These are phyloP conservation scores for Tylopilus intermedius DNA, from an alignment of 768 basidiomycete genomes.

Conservation along the genomic window DNA sequence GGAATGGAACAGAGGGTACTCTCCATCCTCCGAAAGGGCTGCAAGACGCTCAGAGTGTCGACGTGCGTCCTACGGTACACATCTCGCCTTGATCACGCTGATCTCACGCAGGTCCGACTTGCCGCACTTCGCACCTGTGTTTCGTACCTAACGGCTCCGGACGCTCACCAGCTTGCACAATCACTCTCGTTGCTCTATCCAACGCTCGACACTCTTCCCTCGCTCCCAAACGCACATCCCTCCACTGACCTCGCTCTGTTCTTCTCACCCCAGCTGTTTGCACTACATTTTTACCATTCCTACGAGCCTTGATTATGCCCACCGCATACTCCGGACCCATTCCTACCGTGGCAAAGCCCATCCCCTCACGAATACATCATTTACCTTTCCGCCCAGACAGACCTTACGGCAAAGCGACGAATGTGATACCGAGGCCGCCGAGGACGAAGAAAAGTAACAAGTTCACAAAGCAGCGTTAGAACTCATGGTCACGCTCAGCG, in stretches of 20 bases:
- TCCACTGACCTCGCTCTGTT: constrained; percentile 65
- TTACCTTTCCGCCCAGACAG: constrained; percentile 37
- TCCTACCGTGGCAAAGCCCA: constrained; percentile 44
- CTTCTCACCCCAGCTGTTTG: constrained; percentile 69
- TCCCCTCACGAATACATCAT: constrained; percentile 35
- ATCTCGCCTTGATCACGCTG: background rate
- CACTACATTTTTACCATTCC: constrained; percentile 72
- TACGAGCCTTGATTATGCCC: constrained; percentile 68
- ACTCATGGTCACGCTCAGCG: constrained; percentile 77
- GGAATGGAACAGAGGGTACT: constrained; percentile 11
- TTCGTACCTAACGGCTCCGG: constrained; percentile 63
- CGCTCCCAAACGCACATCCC: constrained; percentile 49
- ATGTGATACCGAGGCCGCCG: constrained; percentile 36
- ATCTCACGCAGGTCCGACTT: constrained; percentile 53
- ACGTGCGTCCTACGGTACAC: constrained; percentile 39
- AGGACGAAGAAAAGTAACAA: constrained; percentile 65
- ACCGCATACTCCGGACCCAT: constrained; percentile 49
- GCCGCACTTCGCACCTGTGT: constrained; percentile 68
- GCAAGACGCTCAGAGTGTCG: constrained; percentile 60
- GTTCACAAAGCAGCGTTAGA: constrained; percentile 73
- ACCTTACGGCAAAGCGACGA: constrained; percentile 25
- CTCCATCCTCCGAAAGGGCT: constrained; percentile 63
- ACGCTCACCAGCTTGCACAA: constrained; percentile 56
- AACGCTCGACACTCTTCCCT: constrained; percentile 70
- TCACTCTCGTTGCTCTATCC: constrained; percentile 57